A percentile compares a stretch with the other conserved stretches of the same genome.
Conservation (phyloP, 2,329 filamentous ascomycete genomes). For the Alternaria arborescens region DNA sequence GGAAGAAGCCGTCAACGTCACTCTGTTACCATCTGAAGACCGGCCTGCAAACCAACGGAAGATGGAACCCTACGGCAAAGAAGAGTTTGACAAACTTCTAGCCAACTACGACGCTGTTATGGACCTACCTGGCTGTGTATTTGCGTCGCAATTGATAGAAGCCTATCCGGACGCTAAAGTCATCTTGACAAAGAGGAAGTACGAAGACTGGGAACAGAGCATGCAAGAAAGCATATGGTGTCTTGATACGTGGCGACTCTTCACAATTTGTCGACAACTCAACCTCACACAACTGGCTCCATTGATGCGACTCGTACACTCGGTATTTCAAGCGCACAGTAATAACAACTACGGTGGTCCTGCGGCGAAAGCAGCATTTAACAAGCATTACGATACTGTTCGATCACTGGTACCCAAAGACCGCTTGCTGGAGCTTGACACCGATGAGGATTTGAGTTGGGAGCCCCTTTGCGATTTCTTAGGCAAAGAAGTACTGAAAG, state of each 20-base stretch:
- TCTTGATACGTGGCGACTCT: slow-evolving; percentile 35
- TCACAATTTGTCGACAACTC: slow-evolving; percentile 28
- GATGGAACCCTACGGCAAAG: slow-evolving; percentile 35
- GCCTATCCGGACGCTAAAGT: slow-evolving; percentile 48
- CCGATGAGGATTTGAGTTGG: slow-evolving; percentile 31
- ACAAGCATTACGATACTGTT: slow-evolving; percentile 37
- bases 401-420: slow-evolving; percentile 30
- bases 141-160: slow-evolving; percentile 38
- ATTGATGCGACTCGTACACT: slow-evolving; percentile 32
- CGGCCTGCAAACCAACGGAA: slow-evolving; percentile 18
- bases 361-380: slow-evolving; percentile 30
- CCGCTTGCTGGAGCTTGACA: slow-evolving; percentile 39
- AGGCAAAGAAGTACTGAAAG: slow-evolving; percentile 29
- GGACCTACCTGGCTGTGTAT: slow-evolving; percentile 41
- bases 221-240: slow-evolving; percentile 40
- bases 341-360: slow-evolving; percentile 34
- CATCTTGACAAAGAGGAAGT: slow-evolving; percentile 42
- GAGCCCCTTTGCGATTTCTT: slow-evolving; percentile 42
- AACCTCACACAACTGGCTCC: slow-evolving; percentile 36
- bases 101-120: slow-evolving; percentile 52
- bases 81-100: slow-evolving; percentile 59
- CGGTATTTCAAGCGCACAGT: slow-evolving; percentile 34
- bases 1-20: slow-evolving; percentile 42
- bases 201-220: slow-evolving; percentile 38
- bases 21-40: slow-evolving; percentile 28